A percentile compares a stretch with the other conserved stretches of the same genome.
phyloP scores from a whole-genome alignment of 1,284 basidiomycete species.

The Fistulina hepatica region DNA sequence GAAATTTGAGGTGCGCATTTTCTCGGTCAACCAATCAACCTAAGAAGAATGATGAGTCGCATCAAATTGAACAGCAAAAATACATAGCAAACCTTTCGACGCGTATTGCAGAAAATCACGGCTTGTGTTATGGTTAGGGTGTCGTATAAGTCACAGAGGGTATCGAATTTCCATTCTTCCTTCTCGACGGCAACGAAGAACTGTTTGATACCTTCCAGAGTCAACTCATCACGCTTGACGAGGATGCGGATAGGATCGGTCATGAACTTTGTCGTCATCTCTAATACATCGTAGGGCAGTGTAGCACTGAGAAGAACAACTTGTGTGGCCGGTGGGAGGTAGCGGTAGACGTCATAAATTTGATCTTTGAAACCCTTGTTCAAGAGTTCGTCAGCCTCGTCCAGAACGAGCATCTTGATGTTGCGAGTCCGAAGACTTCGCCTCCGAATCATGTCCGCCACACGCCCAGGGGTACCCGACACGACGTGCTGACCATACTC shows the following conservation, averaged over 20 bases:
- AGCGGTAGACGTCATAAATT: constrained; percentile 98
- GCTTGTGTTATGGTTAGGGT: constrained; percentile 99
- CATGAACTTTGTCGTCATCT: constrained; percentile 99
- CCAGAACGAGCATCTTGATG: constrained; percentile 99
- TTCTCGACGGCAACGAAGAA: constrained; percentile 99
- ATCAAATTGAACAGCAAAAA: not conserved
- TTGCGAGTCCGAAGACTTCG: constrained; percentile 90
- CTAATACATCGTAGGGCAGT: constrained; percentile 93
- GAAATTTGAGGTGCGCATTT: constrained; percentile 95
- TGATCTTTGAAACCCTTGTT: constrained; percentile 99
- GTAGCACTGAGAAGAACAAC: constrained; percentile 96
- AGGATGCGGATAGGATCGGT: constrained; percentile 97
- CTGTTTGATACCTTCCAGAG: constrained; percentile 98
- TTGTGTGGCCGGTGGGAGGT: constrained; percentile 96
- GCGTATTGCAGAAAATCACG: constrained; percentile 99
- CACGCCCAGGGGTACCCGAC: constrained; percentile 94
- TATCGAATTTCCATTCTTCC: constrained; percentile 99
- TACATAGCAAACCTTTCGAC: constrained; percentile 68
- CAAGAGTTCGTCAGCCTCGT: constrained; percentile 95
- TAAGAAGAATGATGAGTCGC: constrained; percentile 19
- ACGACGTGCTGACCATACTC: constrained; percentile 98
- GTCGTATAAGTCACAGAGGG: constrained; percentile 95
- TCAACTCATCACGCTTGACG: constrained; percentile 99
- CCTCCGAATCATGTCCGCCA: constrained; percentile 99
- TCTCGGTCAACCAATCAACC: constrained; percentile 99